A percentile compares a stretch with the other conserved stretches of the same genome.
Conservation (phyloP, 2,329 filamentous ascomycete species). For the Colletotrichum siamense region DNA sequence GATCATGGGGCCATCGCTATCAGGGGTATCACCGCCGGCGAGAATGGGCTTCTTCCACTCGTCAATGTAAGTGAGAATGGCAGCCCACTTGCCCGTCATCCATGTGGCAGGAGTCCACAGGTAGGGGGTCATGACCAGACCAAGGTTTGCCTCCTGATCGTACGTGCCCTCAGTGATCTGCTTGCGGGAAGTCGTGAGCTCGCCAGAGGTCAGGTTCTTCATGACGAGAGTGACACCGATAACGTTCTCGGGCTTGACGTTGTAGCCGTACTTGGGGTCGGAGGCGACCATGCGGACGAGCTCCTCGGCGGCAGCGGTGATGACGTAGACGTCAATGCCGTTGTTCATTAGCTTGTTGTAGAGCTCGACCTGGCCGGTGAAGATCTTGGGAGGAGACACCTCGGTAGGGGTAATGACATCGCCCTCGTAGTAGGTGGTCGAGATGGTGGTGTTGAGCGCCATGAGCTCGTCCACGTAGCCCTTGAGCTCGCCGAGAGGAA, state of each 20-base stretch:
- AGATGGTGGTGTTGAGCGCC: conserved; percentile 41
- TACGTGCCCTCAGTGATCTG: conserved; percentile 44
- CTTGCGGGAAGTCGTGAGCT: conserved; percentile 40
- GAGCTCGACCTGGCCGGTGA: conserved; percentile 46
- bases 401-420: conserved; percentile 32
- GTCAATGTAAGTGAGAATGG: conserved; percentile 46
- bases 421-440: conserved; percentile 40
- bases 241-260: conserved; percentile 47
- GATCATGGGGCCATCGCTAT: conserved; percentile 48
- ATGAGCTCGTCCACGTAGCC: conserved; percentile 53
- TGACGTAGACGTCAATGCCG: conserved; percentile 48
- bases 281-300: conserved; percentile 51
- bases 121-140: conserved; percentile 43
- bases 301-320: conserved; percentile 46
- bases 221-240: conserved; percentile 47
- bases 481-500: conserved; percentile 49
- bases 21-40: conserved; percentile 47
- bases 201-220: conserved; percentile 30
- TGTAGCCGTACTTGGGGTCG: conserved; percentile 50
- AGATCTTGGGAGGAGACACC: conserved; percentile 40
- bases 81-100: conserved; percentile 50
- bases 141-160: conserved; percentile 38
- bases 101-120: conserved; percentile 49
- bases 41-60: conserved; percentile 48
- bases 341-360: conserved; percentile 48